Evolutionary conservation across 1,139 yeast genomes (phyloP), one percentile per base, ranked within the genome.

Genomic region (Geotrichum carabidarum): DNA sequence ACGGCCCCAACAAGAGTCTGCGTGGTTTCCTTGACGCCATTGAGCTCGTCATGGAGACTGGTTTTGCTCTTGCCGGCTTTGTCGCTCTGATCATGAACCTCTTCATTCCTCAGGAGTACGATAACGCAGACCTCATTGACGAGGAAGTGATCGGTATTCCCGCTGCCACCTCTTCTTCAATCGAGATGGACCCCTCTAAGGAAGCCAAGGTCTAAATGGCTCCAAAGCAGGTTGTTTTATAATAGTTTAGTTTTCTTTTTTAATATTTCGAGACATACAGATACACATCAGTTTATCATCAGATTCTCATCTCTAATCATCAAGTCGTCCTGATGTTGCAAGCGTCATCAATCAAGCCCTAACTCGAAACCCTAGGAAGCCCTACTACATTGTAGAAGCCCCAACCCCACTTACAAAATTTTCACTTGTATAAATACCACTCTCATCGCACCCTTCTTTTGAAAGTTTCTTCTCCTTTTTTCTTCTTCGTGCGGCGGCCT

Each of bases 1-100:
- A 65, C 8, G 96, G 96, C 44, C 67, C 62, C 63, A 88, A 89
- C 75, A 70, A 67, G 38, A 76, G 84, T 1, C 76, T 87, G 56
- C 63, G 68, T 54, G 96, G 96, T 17, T 85, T 90, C 73, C 74
- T 81, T 60, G 81, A 87, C 67, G 96, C 96, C 56, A 84, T 90
- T 60, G 77, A 79, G 48, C 79, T 90, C 60, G 89, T 90, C 51
- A 81, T 87, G 86, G 93, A 87, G 69, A 86, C 95, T 22, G 91
- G 95, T 42, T 89, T 85, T 67, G 95, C 96, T 36, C 74, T 89
- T 52, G 79, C 93, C 34, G 96, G 95, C 15, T 76, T 90, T 62
- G 64, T 87, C 46, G 95, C 90, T 41, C 81, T 87, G 50, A 70
- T 87, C 46, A 74, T 88, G 58, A 89, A 89, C 73, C 72, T 86